A percentile compares a stretch with the other conserved stretches of the same genome.
These are phyloP conservation scores for Hypoxylon sp. DNA, from an alignment of 2,329 filamentous ascomycete genomes.

Conservation along the genomic window DNA sequence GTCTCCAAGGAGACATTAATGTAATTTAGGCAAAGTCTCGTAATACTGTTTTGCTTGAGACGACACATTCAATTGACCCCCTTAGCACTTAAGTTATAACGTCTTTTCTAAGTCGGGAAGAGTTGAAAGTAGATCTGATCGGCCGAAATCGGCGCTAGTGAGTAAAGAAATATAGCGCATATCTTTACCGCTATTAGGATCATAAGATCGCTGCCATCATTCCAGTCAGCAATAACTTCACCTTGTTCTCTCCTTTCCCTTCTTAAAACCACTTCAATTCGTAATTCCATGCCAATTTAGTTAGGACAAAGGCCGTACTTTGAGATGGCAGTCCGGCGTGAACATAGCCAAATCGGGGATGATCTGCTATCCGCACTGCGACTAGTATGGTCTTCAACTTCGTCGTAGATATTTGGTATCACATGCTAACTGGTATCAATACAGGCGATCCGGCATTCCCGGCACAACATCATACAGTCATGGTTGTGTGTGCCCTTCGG, in stretches of 20 bases:
- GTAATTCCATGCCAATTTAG: background rate
- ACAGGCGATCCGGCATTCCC: conserved; percentile 45
- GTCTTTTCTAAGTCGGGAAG: conserved; percentile 16
- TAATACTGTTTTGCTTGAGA: background rate
- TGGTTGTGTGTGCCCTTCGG: conserved; percentile 69
- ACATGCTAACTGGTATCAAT: conserved; percentile 2
- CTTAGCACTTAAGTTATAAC: background rate
- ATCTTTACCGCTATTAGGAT: conserved; percentile 18
- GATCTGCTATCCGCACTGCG: conserved; percentile 38
- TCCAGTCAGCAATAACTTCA: background rate
- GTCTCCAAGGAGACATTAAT: background rate
- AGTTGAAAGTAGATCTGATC: background rate
- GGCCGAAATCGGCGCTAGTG: conserved; percentile 39
- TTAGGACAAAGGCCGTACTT: background rate
- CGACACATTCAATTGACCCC: background rate
- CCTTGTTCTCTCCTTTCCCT: background rate
- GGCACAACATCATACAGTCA: conserved; percentile 51
- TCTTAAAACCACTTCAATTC: conserved; percentile 9
- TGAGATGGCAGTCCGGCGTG: conserved; percentile 7
- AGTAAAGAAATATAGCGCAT: conserved; percentile 27
- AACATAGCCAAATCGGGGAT: conserved; percentile 26
- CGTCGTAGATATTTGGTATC: background rate
- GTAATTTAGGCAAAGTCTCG: background rate
- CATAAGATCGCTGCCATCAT: conserved; percentile 14
- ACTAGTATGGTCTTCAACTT: conserved; percentile 25